These are phyloP conservation scores for Coniella vitis DNA, from an alignment of 2,329 filamentous ascomycete species.

Conservation along the genomic window DNA sequence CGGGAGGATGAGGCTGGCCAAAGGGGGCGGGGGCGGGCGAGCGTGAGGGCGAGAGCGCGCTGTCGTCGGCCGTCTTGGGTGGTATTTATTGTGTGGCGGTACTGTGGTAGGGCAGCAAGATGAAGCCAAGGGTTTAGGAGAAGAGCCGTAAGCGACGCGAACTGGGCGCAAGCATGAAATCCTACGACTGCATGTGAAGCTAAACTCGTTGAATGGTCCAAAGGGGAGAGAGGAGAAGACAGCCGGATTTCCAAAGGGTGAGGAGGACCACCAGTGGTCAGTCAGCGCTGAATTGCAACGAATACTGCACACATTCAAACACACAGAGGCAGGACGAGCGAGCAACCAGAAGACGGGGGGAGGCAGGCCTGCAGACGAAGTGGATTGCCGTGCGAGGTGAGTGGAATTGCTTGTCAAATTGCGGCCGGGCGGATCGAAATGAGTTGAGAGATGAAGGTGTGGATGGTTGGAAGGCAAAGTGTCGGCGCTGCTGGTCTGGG, in stretches of 20 bases:
- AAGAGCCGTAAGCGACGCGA: background rate
- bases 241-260: background rate
- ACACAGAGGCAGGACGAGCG: background rate
- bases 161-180: background rate
- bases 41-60: background rate
- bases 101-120: background rate
- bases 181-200: background rate
- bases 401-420: conserved; percentile 5
- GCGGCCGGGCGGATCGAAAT: conserved; percentile 4
- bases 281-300: too few relatives aligned
- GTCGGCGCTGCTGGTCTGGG: background rate
- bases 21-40: background rate
- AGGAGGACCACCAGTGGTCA: background rate
- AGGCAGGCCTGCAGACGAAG: background rate
- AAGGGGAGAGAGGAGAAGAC: background rate
- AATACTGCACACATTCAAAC: too few relatives aligned
- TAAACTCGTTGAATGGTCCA: background rate
- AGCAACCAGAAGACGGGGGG: background rate
- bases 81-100: background rate
- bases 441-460: conserved; percentile 7
- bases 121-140: background rate
- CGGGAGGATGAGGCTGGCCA: conserved; percentile 4
- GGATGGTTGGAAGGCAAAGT: background rate
- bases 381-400: background rate
- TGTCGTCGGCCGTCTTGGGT: background rate